Conservation (phyloP, 164 flowering plant species). For the Dillenia turbinata region DNA sequence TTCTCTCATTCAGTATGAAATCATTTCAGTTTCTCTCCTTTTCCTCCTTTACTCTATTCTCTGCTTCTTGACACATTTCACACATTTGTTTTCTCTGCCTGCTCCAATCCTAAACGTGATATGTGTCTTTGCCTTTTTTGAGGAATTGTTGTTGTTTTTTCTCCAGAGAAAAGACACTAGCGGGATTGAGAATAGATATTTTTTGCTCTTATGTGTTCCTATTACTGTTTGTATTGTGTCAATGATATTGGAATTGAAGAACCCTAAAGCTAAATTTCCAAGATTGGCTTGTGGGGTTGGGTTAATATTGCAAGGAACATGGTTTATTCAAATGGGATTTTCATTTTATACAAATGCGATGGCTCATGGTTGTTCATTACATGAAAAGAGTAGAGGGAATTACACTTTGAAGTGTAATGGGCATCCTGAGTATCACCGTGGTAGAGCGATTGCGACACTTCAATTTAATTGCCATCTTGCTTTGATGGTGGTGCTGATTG, state of each 20-base stretch:
- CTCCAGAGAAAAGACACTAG: slow-evolving; percentile 53
- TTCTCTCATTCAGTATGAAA: slow-evolving; percentile 54
- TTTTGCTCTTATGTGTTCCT: slow-evolving; percentile 76
- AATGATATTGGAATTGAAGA: slow-evolving; percentile 45
- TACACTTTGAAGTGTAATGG: slow-evolving; percentile 75
- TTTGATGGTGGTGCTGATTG: slow-evolving; percentile 45
- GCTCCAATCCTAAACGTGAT: slow-evolving; percentile 34
- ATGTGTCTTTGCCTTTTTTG: slow-evolving; percentile 56
- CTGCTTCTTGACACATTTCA: slow-evolving; percentile 29
- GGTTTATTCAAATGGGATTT: slow-evolving; percentile 93
- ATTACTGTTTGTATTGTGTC: slow-evolving; percentile 54
- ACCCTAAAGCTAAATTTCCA: slow-evolving; percentile 29
- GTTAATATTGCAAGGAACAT: slow-evolving; percentile 73
- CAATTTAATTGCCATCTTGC: slow-evolving; percentile 92
- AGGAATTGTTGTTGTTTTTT: slow-evolving; percentile 78
- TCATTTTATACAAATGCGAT: slow-evolving; percentile 61
- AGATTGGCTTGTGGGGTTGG: slow-evolving; percentile 69
- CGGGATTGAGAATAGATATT: slow-evolving; percentile 90
- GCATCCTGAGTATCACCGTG: slow-evolving; percentile 72
- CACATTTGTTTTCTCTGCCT: slow-evolving; percentile 31
- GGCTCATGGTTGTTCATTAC: slow-evolving; percentile 57
- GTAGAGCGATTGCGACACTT: slow-evolving; percentile 78
- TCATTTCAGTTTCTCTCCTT: slow-evolving; percentile 42
- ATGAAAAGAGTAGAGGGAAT: slow-evolving; percentile 75
- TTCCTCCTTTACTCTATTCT: slow-evolving; percentile 56